Percentiles rank a stretch among this genome's conserved stretches.
These are phyloP conservation scores for Umbelopsis ramanniana DNA, from an alignment of 192 early-diverging fungal species.

Conservation along the genomic window DNA sequence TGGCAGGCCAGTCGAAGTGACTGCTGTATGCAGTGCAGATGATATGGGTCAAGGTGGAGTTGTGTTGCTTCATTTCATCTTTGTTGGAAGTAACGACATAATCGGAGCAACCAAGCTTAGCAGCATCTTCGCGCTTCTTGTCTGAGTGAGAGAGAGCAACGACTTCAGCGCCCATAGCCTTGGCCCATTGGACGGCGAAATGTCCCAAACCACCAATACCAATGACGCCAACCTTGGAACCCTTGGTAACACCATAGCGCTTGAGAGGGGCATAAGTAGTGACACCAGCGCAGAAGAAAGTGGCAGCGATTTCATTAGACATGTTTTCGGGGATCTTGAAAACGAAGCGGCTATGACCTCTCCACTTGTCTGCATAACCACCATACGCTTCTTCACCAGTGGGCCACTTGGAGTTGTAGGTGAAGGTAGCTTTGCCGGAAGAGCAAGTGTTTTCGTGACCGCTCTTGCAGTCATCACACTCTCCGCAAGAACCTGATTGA, in stretches of 20 bases:
- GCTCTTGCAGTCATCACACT: conserved; percentile 46
- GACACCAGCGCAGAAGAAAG: conserved; percentile 81
- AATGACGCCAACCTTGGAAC: conserved; percentile 59
- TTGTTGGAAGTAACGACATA: conserved; percentile 29
- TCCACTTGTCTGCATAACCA: conserved; percentile 53
- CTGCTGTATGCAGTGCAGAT: conserved; percentile 23
- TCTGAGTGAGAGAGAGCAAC: conserved; percentile 58
- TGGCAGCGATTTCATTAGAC: conserved; percentile 62
- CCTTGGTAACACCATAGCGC: conserved; percentile 44
- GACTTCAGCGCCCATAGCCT: conserved; percentile 52
- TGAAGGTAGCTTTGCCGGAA: conserved; percentile 49
- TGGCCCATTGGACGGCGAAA: conserved; percentile 61
- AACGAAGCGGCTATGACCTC: conserved; percentile 59
- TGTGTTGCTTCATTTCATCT: conserved; percentile 19
- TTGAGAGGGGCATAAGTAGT: conserved; percentile 67
- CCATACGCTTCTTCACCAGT: conserved; percentile 54
- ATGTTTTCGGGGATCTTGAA: conserved; percentile 67
- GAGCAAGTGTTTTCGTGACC: conserved; percentile 50
- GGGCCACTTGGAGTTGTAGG: conserved; percentile 43
- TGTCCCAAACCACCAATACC: conserved; percentile 74
- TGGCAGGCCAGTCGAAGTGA: conserved; percentile 28
- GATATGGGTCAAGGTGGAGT: conserved; percentile 34
- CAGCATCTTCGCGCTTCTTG: conserved; percentile 63
- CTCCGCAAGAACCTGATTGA: conserved; percentile 60
- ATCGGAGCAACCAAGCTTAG: conserved; percentile 59